Evolutionary conservation across 2,329 filamentous ascomycete genomes (phyloP), one percentile per base, ranked within the genome.

Genomic region (Myriosclerotinia duriaeana): DNA sequence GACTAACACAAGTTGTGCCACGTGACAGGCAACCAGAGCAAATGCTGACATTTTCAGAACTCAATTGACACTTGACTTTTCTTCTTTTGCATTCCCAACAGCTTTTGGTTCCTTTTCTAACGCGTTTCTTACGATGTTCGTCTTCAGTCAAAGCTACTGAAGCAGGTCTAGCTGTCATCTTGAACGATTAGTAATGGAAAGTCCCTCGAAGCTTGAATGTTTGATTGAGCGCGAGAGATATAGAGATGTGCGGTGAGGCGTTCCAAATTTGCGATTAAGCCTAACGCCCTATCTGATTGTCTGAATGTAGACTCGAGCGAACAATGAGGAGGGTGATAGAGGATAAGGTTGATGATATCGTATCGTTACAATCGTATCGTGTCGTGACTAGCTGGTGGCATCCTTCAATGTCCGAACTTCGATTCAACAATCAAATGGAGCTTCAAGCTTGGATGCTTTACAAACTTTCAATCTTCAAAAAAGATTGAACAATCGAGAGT

Each of bases 1-100:
- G 74, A 63, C 73, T 74, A 26, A 76, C 59, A 58, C 74, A 76
- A 53, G 69, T 71, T 17, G 73, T 74, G 15, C 74, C 74, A 64
- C 84, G 79, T 8, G 79, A 73, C 26, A 76, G 74, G 69, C 84
- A 87, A 2, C 78, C 79, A 40, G 79, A 74, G 66, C 84, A 86
- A 2, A 79, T 70, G 4, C 74, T 66, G 6, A 80, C 78, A 3
- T 75, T 70, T 5, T 78, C 72, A 4, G 77, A 72, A 14, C 76
- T 73, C 67, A 83, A 82, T 20, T 78, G 79, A 71, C 84, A 87
- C 2, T 79, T 77, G 6, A 82, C 78, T 75, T 87, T 87, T 34
- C 83, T 79, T 61, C 82, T 79, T 68, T 76, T 76, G 78, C 84
- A 87, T 70, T 85, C 83, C 83, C 84, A 86, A 73, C 84, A 86